A percentile compares a stretch with the other conserved stretches of the same genome.
Conservation (phyloP, 2,329 filamentous ascomycete species). For the Diaporthe velutina region DNA sequence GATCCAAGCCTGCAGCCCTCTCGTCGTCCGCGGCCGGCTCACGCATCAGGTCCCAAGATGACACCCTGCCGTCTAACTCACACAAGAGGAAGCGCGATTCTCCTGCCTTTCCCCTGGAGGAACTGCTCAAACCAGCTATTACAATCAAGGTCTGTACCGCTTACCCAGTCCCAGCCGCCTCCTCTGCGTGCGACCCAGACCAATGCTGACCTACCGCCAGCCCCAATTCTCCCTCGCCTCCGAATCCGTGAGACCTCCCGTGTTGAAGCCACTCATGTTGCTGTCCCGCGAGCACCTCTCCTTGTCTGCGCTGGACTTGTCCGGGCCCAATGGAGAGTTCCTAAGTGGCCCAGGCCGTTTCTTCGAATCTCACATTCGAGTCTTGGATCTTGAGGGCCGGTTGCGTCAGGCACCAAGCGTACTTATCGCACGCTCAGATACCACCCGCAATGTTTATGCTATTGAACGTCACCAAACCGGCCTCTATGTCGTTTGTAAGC, state of each 20-base stretch:
- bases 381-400: constrained; percentile 74
- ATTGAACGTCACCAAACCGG: constrained; percentile 74
- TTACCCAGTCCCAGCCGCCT: not conserved
- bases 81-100: constrained; percentile 54
- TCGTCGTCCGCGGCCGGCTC: constrained; percentile 56
- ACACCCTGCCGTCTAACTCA: constrained; percentile 45
- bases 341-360: constrained; percentile 60
- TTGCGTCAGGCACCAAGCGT: constrained; percentile 70
- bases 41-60: constrained; percentile 51
- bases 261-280: constrained; percentile 72
- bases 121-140: constrained; percentile 65
- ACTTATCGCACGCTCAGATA: constrained; percentile 72
- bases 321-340: constrained; percentile 62
- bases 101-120: constrained; percentile 58
- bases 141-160: constrained; percentile 60
- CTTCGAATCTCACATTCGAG: constrained; percentile 73
- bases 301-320: constrained; percentile 72
- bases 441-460: constrained; percentile 67
- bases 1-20: constrained; percentile 42
- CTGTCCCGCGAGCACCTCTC: constrained; percentile 71
- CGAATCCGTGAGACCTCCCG: constrained; percentile 61
- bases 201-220: constrained; percentile 41
- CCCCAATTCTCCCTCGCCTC: constrained; percentile 36
- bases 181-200: too few relatives aligned
- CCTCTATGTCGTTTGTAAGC: constrained; percentile 76